A percentile compares a stretch with the other conserved stretches of the same genome.
These are phyloP conservation scores for Colletotrichum sp. DNA, from an alignment of 2,329 filamentous ascomycete species.

Conservation along the genomic window DNA sequence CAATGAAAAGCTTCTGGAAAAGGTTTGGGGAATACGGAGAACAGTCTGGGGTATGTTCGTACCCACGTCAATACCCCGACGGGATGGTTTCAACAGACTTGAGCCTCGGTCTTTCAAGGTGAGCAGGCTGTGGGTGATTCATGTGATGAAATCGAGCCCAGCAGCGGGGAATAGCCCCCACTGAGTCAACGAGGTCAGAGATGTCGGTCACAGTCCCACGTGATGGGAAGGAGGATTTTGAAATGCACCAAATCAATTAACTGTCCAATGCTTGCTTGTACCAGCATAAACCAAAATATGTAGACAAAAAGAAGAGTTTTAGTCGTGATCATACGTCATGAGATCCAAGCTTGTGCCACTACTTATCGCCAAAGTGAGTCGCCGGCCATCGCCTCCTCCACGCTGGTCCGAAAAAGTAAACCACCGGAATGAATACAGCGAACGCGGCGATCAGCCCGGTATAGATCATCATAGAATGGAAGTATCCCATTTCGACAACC, in stretches of 20 bases:
- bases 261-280: neutral
- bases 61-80: neutral
- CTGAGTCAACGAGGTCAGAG: fast-evolving
- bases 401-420: constrained; percentile 25
- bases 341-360: neutral
- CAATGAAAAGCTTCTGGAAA: neutral
- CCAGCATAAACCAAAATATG: neutral
- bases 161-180: neutral
- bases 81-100: neutral
- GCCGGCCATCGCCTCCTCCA: constrained; percentile 13
- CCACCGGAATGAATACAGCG: constrained; percentile 30
- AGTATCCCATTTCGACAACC: constrained; percentile 29
- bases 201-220: fast-evolving
- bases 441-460: constrained; percentile 34
- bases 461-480: constrained; percentile 32
- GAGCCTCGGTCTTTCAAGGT: neutral
- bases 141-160: neutral
- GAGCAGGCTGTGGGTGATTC: neutral
- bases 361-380: neutral
- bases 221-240: neutral
- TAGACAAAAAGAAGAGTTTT: neutral
- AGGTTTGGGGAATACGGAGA: neutral
- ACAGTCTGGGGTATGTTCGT: neutral
- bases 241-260: neutral
- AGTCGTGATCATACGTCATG: neutral